A percentile compares a stretch with the other conserved stretches of the same genome.
phyloP scores from a whole-genome alignment of 768 basidiomycete genomes.

The Lactarius psammicola region DNA sequence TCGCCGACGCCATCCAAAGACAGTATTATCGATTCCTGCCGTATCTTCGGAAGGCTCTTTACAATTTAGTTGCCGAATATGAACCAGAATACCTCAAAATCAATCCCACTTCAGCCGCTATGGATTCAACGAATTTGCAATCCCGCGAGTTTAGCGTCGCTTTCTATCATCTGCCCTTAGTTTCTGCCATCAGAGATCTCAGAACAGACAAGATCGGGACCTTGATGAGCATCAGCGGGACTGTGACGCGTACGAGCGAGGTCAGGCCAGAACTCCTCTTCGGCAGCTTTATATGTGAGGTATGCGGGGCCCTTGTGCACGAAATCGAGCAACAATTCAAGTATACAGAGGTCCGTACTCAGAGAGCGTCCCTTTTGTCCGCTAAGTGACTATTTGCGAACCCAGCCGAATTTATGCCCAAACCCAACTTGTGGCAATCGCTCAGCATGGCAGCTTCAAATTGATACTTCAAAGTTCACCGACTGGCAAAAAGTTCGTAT shows the following conservation, averaged over 20 bases:
- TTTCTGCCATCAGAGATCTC: conserved; percentile 91
- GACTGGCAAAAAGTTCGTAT: conserved; percentile 99
- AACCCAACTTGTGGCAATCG: conserved; percentile 94
- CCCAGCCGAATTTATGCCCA: conserved; percentile 87
- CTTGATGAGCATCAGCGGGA: conserved; percentile 92
- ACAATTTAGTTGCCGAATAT: conserved; percentile 84
- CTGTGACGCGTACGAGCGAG: conserved; percentile 96
- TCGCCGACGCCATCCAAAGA: conserved; percentile 89
- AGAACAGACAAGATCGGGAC: conserved; percentile 93
- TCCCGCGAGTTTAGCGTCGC: conserved; percentile 94
- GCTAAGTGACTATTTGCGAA: background rate
- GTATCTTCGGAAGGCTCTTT: conserved; percentile 86
- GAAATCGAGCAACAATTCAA: conserved; percentile 99
- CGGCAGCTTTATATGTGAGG: conserved; percentile 91
- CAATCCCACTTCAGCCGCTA: conserved; percentile 84
- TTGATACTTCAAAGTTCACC: conserved; percentile 94
- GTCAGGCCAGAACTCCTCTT: conserved; percentile 92
- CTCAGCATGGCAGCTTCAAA: conserved; percentile 86
- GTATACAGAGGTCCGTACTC: conserved; percentile 80
- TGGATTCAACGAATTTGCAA: conserved; percentile 83
- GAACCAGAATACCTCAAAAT: conserved; percentile 95
- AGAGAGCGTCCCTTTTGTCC: conserved; percentile 14
- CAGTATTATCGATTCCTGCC: conserved; percentile 98
- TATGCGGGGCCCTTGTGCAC: conserved; percentile 79
- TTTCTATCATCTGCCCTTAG: conserved; percentile 91